Percentiles rank a stretch among this genome's conserved stretches.
phyloP scores from a whole-genome alignment of 371 early-diverging fungal species.

The Rhizopus stolonifer region DNA sequence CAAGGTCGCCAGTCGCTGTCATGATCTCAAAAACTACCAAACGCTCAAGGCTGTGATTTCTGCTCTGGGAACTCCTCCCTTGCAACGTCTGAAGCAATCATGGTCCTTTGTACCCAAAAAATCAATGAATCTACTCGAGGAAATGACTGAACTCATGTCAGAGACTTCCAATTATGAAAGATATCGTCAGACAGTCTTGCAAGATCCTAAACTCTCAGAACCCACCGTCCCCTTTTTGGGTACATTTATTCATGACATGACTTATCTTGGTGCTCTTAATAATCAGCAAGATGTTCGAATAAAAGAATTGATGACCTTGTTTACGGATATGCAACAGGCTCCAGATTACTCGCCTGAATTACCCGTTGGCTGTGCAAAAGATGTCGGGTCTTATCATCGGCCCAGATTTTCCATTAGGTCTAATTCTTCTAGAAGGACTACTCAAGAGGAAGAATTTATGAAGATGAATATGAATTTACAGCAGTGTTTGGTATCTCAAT shows the following conservation, averaged over 20 bases:
- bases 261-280: conserved; percentile 59
- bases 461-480: conserved; percentile 33
- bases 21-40: conserved; percentile 69
- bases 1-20: conserved; percentile 64
- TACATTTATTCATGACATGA: conserved; percentile 76
- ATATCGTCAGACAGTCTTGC: conserved; percentile 49
- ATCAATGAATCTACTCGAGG: conserved; percentile 52
- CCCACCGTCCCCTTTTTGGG: conserved; percentile 80
- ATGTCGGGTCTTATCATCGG: conserved; percentile 12
- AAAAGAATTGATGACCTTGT: conserved; percentile 42
- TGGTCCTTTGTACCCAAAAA: conserved; percentile 76
- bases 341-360: conserved; percentile 61
- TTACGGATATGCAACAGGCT: conserved; percentile 57
- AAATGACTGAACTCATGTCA: conserved; percentile 60
- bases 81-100: conserved; percentile 70
- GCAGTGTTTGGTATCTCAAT: conserved; percentile 63
- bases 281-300: conserved; percentile 48
- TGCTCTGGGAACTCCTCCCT: conserved; percentile 74
- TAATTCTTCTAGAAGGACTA: conserved; percentile 22
- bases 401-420: neutral
- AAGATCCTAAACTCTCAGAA: conserved; percentile 18
- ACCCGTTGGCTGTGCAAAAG: conserved; percentile 49
- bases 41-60: conserved; percentile 72
- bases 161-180: conserved; percentile 69
- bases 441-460: conserved; percentile 26